Conservation (phyloP, 805 yeast genomes). For the Kodamaea fukazawae region DNA sequence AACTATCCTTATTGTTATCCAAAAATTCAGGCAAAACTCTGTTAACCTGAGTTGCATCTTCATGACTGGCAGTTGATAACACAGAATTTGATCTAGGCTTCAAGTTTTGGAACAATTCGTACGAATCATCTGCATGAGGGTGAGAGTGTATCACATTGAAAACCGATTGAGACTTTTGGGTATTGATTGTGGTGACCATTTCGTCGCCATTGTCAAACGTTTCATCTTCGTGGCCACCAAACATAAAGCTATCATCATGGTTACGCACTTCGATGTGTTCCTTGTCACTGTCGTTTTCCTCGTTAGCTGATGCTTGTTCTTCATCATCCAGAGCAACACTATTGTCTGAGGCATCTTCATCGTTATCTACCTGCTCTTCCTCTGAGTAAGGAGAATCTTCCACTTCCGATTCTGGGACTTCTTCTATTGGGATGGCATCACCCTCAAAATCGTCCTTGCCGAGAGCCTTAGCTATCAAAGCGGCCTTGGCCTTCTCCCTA, state of each 20-base stretch:
- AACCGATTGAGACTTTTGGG: slow-evolving; percentile 5
- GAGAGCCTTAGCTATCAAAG: slow-evolving; percentile 20
- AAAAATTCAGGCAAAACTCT: slow-evolving; percentile 22
- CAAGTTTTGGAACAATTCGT: slow-evolving; percentile 28
- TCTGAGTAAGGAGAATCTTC: slow-evolving; percentile 18
- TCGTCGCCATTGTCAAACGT: slow-evolving; percentile 11
- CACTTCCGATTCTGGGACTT: slow-evolving; percentile 17
- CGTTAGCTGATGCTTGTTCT: neutral
- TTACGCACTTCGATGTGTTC: slow-evolving; percentile 18
- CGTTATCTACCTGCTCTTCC: slow-evolving; percentile 10
- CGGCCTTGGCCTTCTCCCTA: slow-evolving; percentile 35
- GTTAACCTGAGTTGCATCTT: slow-evolving; percentile 9
- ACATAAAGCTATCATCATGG: slow-evolving; percentile 30
- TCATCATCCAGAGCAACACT: too few relatives aligned
- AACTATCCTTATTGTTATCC: slow-evolving; percentile 13
- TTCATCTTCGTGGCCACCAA: slow-evolving; percentile 18
- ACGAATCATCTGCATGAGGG: slow-evolving; percentile 5
- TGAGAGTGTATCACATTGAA: slow-evolving; percentile 1
- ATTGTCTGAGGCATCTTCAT: slow-evolving; percentile 2
- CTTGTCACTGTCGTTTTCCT: neutral
- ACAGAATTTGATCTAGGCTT: slow-evolving; percentile 19
- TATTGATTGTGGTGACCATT: slow-evolving; percentile 15
- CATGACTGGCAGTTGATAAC: slow-evolving; percentile 6
- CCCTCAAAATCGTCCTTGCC: slow-evolving; percentile 10
- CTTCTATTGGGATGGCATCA: slow-evolving; percentile 19